Evolutionary conservation across 148 eudicot genomes (phyloP), one percentile per base, ranked within the genome.

Genomic region (Vaccinium macrocarpon): DNA sequence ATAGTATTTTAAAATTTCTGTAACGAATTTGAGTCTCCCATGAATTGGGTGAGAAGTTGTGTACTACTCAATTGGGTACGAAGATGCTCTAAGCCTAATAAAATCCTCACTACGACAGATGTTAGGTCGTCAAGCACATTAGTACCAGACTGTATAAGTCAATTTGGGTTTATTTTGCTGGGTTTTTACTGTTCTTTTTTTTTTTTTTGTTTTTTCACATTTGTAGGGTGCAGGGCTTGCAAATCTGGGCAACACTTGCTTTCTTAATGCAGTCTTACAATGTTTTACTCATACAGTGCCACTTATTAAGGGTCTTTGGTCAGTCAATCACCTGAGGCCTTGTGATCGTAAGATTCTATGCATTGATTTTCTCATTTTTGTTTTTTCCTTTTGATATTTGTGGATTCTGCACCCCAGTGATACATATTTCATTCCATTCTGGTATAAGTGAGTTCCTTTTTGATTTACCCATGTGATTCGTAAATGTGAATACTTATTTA

Each of bases 271-370:
- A 1, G 86, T 94, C 75, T 62, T 97, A 87, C 99, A 97, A 80
- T 97, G 98, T 86, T 92, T 93, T 78, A 92, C 91, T 0, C 97
- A 97, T 78, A 92, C 98, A 5, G 99, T 97, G 70, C 92, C 92
- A 4, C 88, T 97, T 79, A 90, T 95, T 88, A 86, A 87, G 84
- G 93, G 94, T 56, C 84, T 97, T 76, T 85, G 85, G n/a, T 84
- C 90, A 6, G 72, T 81, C 72, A 82, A 86, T 75, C 93, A 92
- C 27, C 87, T 78, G 8, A 49, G 75, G 38, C 89, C 91, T 23
- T 88, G 87, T 79, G 86, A 93, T 6, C 84, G 98, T 94, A 86
- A 88, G 93, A 61, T 50, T 73, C 35, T 82, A 3, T 78, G 38
- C 38, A 2, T 2, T 35, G 38, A 35, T 2, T 35, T 9, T 35